Base-by-base conservation (phyloP, 441 rosid species). In the Adansonia gregorii region DNA sequence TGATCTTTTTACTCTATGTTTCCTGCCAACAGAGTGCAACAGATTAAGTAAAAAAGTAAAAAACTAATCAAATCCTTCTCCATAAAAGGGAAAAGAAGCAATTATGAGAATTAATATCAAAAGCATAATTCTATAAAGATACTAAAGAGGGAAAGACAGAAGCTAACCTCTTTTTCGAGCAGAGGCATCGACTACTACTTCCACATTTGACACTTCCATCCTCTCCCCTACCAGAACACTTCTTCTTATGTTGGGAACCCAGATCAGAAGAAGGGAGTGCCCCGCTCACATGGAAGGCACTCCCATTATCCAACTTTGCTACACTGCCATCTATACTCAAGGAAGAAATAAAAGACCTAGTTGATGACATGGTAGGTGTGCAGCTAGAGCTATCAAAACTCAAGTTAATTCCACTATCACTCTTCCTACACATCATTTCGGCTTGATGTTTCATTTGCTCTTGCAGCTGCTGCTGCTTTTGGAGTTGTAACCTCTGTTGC, bases 251-350 rank as follows among this genome's bases (percentile, higher is more conserved):
- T 65, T 87, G 93, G 1, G 91, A 88, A 78, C 83, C 87, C 85
- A 88, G 93, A 78, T 89, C 89, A 0, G 90, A 86, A 43, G 88
- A 79, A 35, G 87, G 86, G 20, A 89, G 84, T 0, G 76, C 89
- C 56, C 90, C 90, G 11, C 83, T 86, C 81, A 88, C 82, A 83
- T 86, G 85, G 81, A 91, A 91, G 43, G 91, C 67, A 69, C 83
- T 89, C 8, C 86, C 91, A 4, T 84, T 91, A 3, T 86, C 92
- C 81, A 83, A 7, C 78, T 91, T 88, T 78, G 89, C 90, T 80
- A 88, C 93, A 69, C 92, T 91, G 43, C 93, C 90, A 52, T 91
- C 95, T 45, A 91, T 84, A 80, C 95, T 91, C 84, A 88, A 86
- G 39, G 95, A 89, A 59, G 95, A 91, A 75, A 87, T 83, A 81